phyloP scores from a whole-genome alignment of 441 rosid species.

The Jatropha podagrica region DNA sequence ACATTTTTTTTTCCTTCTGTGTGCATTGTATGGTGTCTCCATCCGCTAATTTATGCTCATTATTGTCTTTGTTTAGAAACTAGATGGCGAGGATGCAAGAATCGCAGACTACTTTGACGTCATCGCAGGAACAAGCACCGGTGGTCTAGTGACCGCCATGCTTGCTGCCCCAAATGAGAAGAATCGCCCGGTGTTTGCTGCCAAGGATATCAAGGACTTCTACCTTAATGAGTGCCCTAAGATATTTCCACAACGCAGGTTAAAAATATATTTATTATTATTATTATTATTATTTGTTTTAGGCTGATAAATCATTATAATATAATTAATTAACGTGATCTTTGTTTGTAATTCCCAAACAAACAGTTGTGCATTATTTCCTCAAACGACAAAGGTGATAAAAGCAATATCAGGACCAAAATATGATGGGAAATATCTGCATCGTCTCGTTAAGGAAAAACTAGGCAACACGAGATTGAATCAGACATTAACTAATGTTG shows the following conservation, averaged over 20 bases:
- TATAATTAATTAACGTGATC: not conserved
- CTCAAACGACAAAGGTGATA: slow-evolving; percentile 29
- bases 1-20: too few species aligned
- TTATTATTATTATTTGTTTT: too few species aligned
- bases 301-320: not conserved
- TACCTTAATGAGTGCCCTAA: slow-evolving; percentile 51
- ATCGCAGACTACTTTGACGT: slow-evolving; percentile 65
- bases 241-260: slow-evolving; percentile 52
- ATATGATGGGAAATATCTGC: slow-evolving; percentile 54
- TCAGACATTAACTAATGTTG: slow-evolving; percentile 53
- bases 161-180: slow-evolving; percentile 39
- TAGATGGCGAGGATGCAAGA: slow-evolving; percentile 29
- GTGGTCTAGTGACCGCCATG: slow-evolving; percentile 65
- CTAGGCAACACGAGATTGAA: slow-evolving; percentile 42
- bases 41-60: too few species aligned
- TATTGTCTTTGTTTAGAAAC: slow-evolving; percentile 7
- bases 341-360: not conserved
- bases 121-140: slow-evolving; percentile 66
- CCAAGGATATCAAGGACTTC: slow-evolving; percentile 57
- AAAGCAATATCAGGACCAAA: slow-evolving; percentile 56
- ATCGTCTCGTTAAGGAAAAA: slow-evolving; percentile 29
- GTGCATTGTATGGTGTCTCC: too few species aligned
- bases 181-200: slow-evolving; percentile 49
- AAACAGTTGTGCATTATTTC: slow-evolving; percentile 27
- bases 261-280: too few species aligned